Percentiles rank a stretch among this genome's conserved stretches.
Conservation (phyloP, 2,329 filamentous ascomycete genomes). For the Neoarthrinium moseri region DNA sequence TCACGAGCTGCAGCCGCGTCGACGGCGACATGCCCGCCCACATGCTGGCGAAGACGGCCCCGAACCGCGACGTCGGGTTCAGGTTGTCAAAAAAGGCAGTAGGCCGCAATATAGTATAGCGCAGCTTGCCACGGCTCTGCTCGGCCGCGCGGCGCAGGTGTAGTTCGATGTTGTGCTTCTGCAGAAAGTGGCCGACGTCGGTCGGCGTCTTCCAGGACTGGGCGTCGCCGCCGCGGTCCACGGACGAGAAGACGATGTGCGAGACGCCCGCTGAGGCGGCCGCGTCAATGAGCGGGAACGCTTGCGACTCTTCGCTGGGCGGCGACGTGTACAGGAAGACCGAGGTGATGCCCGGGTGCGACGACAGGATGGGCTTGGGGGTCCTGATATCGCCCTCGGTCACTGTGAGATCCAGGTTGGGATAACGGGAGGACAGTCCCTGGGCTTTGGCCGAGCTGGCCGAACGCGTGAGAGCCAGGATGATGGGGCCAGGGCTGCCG, state of each 20-base stretch:
- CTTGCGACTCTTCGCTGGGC: constrained; percentile 33
- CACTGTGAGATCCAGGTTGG: constrained; percentile 24
- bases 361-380: constrained; percentile 31
- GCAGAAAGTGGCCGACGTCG: constrained; percentile 54
- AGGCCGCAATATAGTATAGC: constrained; percentile 38
- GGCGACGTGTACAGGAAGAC: constrained; percentile 33
- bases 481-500: constrained; percentile 18
- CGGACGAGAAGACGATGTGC: constrained; percentile 61
- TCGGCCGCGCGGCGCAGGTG: constrained; percentile 39
- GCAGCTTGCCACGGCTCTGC: constrained; percentile 19
- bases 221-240: constrained; percentile 60
- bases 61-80: constrained; percentile 30
- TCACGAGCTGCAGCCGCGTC: constrained; percentile 34
- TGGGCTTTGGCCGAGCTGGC: constrained; percentile 29
- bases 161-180: constrained; percentile 59
- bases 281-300: constrained; percentile 31
- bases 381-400: constrained; percentile 31
- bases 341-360: constrained; percentile 26
- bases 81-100: constrained; percentile 40
- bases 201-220: constrained; percentile 49
- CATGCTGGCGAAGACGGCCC: constrained; percentile 29
- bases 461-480: constrained; percentile 31
- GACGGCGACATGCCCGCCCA: constrained; percentile 24
- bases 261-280: constrained; percentile 40
- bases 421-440: constrained; percentile 17